Evolutionary conservation across 495 filamentous ascomycete genomes (phyloP), one percentile per base, ranked within the genome.

Genomic region (Recurvomyces mirabilis): DNA sequence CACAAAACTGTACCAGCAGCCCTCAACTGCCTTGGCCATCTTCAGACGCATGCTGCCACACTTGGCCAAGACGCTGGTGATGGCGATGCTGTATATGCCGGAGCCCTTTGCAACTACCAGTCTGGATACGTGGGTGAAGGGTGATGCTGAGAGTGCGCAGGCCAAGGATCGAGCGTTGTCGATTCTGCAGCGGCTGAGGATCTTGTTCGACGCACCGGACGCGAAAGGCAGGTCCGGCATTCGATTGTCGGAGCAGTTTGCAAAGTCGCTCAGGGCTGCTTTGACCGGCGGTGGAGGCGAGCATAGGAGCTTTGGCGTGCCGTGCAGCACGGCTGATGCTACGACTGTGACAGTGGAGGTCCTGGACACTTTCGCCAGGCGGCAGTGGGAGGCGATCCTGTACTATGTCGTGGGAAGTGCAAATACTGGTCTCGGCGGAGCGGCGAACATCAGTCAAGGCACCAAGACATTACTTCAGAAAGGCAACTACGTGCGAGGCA

Each of bases 1-100:
- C 61, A 72, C 72, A 52, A 79, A 81, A 64, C 71, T 98, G 7
- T 98, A 98, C 71, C 82, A 87, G 67, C 87, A 94, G 70, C 91
- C 91, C 11, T 93, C 87, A 6, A 93, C 93, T 4, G 81, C 86
- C 21, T 78, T 98, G 31, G 93, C 91, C 39, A 88, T 98, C 53
- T 96, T 95, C 64, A 77, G 93, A 52, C 87, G 91, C 65, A 94
- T 96, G 87, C 73, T 96, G 43, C 84, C 93, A 47, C 84, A 88
- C 46, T 64, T 94, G 41, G 91, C 91, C 56, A 95, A 98, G 72
- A 81, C 77, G 30, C 84, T 96, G 61, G 93, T 96, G 36, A 93
- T 94, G 76, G 84, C 82, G 13, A 73, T 98, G 47, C 75, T 98
- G 1, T 98, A 93, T 63, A 78, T 87, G 63, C 80, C 83, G 37